Evolutionary conservation across 768 basidiomycete genomes (phyloP), one percentile per base, ranked within the genome.

Genomic region (Pluteus cervinus): DNA sequence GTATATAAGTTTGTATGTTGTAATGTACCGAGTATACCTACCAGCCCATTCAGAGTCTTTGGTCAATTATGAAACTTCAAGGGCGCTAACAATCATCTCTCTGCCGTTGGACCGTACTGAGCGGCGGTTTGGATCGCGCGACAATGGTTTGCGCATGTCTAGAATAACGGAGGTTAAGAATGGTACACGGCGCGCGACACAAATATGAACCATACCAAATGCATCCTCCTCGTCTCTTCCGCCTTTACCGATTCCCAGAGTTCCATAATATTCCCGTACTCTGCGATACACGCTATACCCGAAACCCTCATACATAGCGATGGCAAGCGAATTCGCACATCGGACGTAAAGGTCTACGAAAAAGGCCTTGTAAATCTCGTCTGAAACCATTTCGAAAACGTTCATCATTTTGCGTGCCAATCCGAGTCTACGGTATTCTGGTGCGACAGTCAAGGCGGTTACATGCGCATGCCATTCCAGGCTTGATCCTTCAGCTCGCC

Each of bases 341-440:
- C 96, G 79, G 40, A 98, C 94, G 55, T 91, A 98, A 14, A 99
- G 74, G 60, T 98, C 96, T 33, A 98, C 91, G 52, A 94, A 97
- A 71, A 78, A 86, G 3, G 81, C 87, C 44, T 75, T 76, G 68
- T 91, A 86, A 17, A 71, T 71, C 42, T 79, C 72, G 56, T 92
- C 83, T 1, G 88, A 89, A 6, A 90, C 82, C 48, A 74, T 69
- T 58, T 98, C 94, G 31, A 99, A 81, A 32, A 86, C 68, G 44
- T 67, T 56, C 78, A 94, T 89, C 76, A 98, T 83, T 56, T 76
- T 80, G 48, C 80, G 76, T 0, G 90, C 94, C 30, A 98, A 79
- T 1, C 79, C 79, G 3, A 97, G 74, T 3, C 87, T 82, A 28
- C 96, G 85, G 60, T 89, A 96, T 51, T 88, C 81, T 9, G 96